Evolutionary conservation across 2,329 filamentous ascomycete species (phyloP).

Genomic region (Xylaria hypoxylon): DNA sequence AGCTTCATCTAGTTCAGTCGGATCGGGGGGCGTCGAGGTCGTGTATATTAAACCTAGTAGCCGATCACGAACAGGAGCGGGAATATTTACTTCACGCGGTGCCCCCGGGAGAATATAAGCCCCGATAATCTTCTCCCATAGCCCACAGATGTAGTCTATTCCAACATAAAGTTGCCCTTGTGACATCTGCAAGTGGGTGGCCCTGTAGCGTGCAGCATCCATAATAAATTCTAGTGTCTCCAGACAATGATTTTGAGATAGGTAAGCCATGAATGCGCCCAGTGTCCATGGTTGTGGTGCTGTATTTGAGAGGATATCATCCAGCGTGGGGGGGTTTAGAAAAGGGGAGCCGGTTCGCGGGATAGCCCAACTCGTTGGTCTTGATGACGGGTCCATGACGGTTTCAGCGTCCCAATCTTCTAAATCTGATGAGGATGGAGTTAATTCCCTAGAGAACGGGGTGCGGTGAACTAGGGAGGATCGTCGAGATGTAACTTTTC

Average conservation of each 20-base stretch:
- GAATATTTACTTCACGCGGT: conserved; percentile 90
- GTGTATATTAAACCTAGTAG: conserved; percentile 74
- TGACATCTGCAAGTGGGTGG: conserved; percentile 64
- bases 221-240: conserved; percentile 97
- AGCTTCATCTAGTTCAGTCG: conserved; percentile 81
- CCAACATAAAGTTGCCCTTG: conserved; percentile 57
- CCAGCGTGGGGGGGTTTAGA: conserved; percentile 73
- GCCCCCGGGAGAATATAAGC: conserved; percentile 90
- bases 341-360: conserved; percentile 55
- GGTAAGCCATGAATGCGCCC: conserved; percentile 92
- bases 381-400: conserved; percentile 62
- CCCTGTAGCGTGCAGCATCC: conserved; percentile 86
- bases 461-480: conserved; percentile 59
- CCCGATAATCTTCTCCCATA: conserved; percentile 90
- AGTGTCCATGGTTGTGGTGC: conserved; percentile 91
- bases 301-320: conserved; percentile 88
- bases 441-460: conserved; percentile 57
- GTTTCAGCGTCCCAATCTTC: conserved; percentile 59
- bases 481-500: conserved; percentile 59
- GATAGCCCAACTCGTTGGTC: conserved; percentile 62
- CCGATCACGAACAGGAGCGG: conserved; percentile 83
- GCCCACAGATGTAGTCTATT: conserved; percentile 76
- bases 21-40: conserved; percentile 73
- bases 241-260: conserved; percentile 96
- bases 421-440: conserved; percentile 59